Base-by-base conservation (phyloP, 2,329 filamentous ascomycete species). In the Emergomyces pasteurianus region DNA sequence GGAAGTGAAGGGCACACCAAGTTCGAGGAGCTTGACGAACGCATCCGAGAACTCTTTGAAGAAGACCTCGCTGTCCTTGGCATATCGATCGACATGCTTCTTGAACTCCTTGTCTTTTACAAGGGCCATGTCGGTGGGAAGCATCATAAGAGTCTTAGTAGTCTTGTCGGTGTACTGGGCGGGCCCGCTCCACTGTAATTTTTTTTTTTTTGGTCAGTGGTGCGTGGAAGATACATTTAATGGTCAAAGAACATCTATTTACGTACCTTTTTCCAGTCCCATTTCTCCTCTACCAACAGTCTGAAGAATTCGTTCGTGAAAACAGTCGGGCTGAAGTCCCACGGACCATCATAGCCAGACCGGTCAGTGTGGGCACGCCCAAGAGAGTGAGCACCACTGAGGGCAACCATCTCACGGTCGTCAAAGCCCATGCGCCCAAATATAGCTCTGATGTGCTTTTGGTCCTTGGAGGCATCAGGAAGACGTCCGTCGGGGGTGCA, bases 351-450 rank as follows among this genome's bases (percentile, higher is more conserved):
- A 76, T 85, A 97, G 65, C 92, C 92, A 65, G 86, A 90, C 73
- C 92, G 90, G 77, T 94, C 88, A 9, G 86, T 81, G 81, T 97
- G 94, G 80, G 89, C 95, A 67, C 92, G 89, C 64, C 92, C 92
- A 43, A 96, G 83, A 59, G 90, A 88, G 79, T 96, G 91, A 56
- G 88, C 91, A 67, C 91, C 91, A 28, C 82, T 81, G 59, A 97
- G 83, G 36, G 92, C 94, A 53, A 96, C 92, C 72, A 97, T 97
- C 78, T 96, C 92, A 71, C 89, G 89, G 78, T 99, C 92, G 76
- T 94, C 88, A 83, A 96, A 97, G 67, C 92, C 92, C 92, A 97
- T 97, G 73, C 92, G 90, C 76, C 86, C 84, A 78, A 97, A 99
- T 80, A 97, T 92, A 78, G 84, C 84, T 70, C 94, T 88, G 69